Percentiles rank a stretch among this genome's conserved stretches.
phyloP scores from a whole-genome alignment of 202 grass and related monocot species.

The Zoysia matrella region DNA sequence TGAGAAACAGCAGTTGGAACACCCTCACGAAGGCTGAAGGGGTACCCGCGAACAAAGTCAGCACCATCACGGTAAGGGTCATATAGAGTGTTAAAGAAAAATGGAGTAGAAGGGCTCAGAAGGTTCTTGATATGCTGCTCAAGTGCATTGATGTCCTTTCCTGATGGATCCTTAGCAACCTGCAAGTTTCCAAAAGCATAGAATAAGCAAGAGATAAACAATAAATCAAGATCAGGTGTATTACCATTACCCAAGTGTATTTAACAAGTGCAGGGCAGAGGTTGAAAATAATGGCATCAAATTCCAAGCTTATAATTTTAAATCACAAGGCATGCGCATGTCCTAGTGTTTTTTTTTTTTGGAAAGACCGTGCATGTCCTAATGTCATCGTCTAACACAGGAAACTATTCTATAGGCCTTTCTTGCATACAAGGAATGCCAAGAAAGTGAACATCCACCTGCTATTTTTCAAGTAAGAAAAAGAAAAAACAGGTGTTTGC shows the following conservation, averaged over 20 bases:
- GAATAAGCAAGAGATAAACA: neutral
- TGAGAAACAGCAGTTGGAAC: slow-evolving; percentile 77
- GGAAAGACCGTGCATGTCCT: too few relatives aligned
- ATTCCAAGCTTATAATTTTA: slow-evolving; percentile 21
- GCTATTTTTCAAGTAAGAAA: slow-evolving; percentile 12
- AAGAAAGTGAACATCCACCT: neutral
- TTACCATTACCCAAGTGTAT: neutral
- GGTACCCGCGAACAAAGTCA: slow-evolving; percentile 86
- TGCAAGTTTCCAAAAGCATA: slow-evolving; percentile 34
- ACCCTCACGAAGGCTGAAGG: slow-evolving; percentile 87
- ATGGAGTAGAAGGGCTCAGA: slow-evolving; percentile 60
- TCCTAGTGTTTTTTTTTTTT: neutral
- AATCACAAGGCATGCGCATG: neutral
- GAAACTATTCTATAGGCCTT: neutral
- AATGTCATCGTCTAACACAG: neutral
- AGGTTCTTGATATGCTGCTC: too few relatives aligned
- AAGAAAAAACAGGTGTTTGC: neutral
- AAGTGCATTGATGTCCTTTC: too few relatives aligned
- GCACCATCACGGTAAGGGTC: slow-evolving; percentile 79
- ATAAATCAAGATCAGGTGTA: neutral
- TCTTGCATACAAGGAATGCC: slow-evolving; percentile 15
- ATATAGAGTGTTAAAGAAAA: slow-evolving; percentile 87
- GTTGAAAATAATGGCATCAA: slow-evolving; percentile 24
- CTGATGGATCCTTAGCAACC: slow-evolving; percentile 86
- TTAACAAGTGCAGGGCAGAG: neutral